Base-by-base conservation (phyloP, 1,284 basidiomycete species). In the Trichosporon ovoides region DNA sequence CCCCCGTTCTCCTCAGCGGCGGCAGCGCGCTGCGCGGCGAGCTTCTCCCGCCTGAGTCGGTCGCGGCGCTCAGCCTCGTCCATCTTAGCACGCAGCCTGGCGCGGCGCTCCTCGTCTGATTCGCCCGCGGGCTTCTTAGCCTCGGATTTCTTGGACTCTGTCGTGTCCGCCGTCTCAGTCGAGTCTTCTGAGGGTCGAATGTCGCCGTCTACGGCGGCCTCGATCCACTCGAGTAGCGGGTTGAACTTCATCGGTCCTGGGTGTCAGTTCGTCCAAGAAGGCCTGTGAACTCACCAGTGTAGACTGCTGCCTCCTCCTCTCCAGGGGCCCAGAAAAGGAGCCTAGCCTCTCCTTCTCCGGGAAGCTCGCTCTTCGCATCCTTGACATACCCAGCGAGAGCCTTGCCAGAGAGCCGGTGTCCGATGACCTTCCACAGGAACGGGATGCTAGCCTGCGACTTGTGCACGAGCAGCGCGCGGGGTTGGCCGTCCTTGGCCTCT, bases 341-440 rank as follows among this genome's bases (percentile, higher is more conserved):
- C 14, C 73, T 63, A 7, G 73, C 67, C 53, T 77, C 73, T 19
- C 63, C 58, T 0, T 68, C 65, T 6, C 66, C 56, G 12, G 73
- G 62, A 7, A 72, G 57, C 20, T 85, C 86, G 52, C 84, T 80
- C 14, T 82, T 81, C 72, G 64, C 43, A 58, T 92, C 89, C 50
- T 83, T 83, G 68, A 87, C 83, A 52, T 83, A 83, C 2, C 82
- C 87, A 62, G 92, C 84, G 24, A 80, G 80, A 20, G 91, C 81
- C 67, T 85, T 80, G 56, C 83, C 83, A 55, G 82, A 74, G 72
- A 87, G 87, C 63, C 86, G 87, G 70, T 89, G 88, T 12, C 83
- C 85, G 36, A 94, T 82, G 5, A 89, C 86, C 70, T 88, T 86
- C 91, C 91, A 94, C 53, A 93, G 78, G 31, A 93, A 79, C 1